A percentile compares a stretch with the other conserved stretches of the same genome.
Conservation (phyloP, 2,329 filamentous ascomycete species). For the Clonostachys byssicola region DNA sequence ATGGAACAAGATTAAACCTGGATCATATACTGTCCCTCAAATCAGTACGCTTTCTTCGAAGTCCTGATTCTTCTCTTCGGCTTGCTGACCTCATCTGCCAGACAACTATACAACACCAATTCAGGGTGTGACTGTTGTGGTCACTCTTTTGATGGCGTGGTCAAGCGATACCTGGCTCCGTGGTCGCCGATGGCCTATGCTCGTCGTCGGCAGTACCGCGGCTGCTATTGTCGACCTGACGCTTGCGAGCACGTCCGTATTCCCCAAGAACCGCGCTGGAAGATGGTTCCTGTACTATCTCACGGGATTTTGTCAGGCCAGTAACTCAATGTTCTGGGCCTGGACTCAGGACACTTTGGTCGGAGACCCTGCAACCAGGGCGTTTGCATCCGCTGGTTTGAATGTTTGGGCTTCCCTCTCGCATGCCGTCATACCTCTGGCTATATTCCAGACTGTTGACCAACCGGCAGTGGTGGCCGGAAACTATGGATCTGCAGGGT, state of each 20-base stretch:
- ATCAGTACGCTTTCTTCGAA: constrained; percentile 7
- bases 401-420: constrained; percentile 1
- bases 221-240: background rate
- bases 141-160: background rate
- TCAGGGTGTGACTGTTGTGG: background rate
- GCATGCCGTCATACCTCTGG: constrained; percentile 1
- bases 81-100: background rate
- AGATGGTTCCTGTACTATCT: constrained; percentile 2
- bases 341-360: constrained; percentile 1
- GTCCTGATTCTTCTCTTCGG: background rate
- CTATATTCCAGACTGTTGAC: constrained; percentile 1
- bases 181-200: constrained; percentile 1
- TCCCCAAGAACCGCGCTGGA: background rate
- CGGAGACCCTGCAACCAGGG: constrained; percentile 1
- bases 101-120: background rate
- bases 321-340: constrained; percentile 2
- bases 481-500: constrained; percentile 1
- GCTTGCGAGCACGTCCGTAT: background rate
- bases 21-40: constrained; percentile 9
- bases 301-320: background rate
- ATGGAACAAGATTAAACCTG: constrained; percentile 6
- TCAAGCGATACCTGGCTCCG: background rate
- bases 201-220: background rate
- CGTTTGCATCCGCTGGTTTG: background rate
- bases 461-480: constrained; percentile 1